A percentile compares a stretch with the other conserved stretches of the same genome.
These are phyloP conservation scores for Arabis alpina DNA, from an alignment of 345 rosid genomes.

Conservation along the genomic window DNA sequence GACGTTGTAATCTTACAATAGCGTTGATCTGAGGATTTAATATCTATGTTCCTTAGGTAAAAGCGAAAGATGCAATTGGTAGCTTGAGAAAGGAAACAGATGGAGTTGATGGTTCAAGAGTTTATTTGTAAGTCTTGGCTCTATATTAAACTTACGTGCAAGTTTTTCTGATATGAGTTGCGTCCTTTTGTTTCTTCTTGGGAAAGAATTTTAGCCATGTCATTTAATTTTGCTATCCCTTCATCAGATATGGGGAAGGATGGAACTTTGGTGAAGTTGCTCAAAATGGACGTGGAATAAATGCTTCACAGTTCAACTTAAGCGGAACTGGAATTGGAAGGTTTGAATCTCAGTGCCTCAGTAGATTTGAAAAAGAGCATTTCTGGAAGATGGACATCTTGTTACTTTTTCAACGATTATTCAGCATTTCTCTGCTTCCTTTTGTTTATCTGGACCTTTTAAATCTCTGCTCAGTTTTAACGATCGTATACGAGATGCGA, in stretches of 20 bases:
- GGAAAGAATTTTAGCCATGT: slow-evolving; percentile 19
- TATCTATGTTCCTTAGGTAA: slow-evolving; percentile 54
- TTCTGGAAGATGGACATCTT: slow-evolving; percentile 12
- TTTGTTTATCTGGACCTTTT: slow-evolving; percentile 26
- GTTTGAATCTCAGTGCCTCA: slow-evolving; percentile 44
- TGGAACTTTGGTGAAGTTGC: slow-evolving; percentile 99
- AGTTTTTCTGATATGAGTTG: background rate
- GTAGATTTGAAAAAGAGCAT: slow-evolving; percentile 7
- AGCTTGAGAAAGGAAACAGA: slow-evolving; percentile 66
- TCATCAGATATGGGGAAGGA: slow-evolving; percentile 92
- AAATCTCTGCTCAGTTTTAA: slow-evolving; percentile 69
- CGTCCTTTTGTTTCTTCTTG: slow-evolving; percentile 2
- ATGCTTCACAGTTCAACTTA: slow-evolving; percentile 84
- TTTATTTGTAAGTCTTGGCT: slow-evolving; percentile 69
- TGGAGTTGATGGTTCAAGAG: slow-evolving; percentile 84
- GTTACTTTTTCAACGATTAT: slow-evolving; percentile 24
- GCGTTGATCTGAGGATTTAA: slow-evolving; percentile 5
- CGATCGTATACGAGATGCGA: slow-evolving; percentile 95
- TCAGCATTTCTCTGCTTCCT: slow-evolving; percentile 5
- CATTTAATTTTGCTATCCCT: slow-evolving; percentile 14
- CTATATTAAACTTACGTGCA: background rate
- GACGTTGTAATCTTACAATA: background rate
- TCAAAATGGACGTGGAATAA: slow-evolving; percentile 86
- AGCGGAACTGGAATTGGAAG: slow-evolving; percentile 90
- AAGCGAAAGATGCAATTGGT: slow-evolving; percentile 68